These are phyloP conservation scores for Gymnopilus dilepis DNA, from an alignment of 768 basidiomycete genomes.

Conservation along the genomic window DNA sequence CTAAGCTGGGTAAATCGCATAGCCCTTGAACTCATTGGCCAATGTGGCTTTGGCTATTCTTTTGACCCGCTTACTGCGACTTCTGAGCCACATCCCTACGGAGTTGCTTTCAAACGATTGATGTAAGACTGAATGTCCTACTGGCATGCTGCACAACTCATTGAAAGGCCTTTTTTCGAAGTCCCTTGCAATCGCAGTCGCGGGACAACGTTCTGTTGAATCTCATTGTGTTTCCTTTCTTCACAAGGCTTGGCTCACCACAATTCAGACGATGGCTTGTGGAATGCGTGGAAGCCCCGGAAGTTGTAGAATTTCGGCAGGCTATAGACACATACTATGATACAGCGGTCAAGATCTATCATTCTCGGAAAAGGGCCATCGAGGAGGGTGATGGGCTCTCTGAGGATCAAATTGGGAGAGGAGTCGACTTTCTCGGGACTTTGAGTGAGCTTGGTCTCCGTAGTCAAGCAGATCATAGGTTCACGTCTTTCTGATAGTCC, in stretches of 20 bases:
- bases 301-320: conserved; percentile 35
- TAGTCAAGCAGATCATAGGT: neutral
- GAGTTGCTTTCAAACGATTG: conserved; percentile 33
- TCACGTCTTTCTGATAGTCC: conserved; percentile 31
- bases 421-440: conserved; percentile 54
- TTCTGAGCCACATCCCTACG: conserved; percentile 36
- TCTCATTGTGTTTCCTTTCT: conserved; percentile 22
- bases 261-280: conserved; percentile 41
- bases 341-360: conserved; percentile 40
- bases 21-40: conserved; percentile 55
- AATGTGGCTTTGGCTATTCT: conserved; percentile 50
- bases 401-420: conserved; percentile 38
- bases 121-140: conserved; percentile 26
- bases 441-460: conserved; percentile 38
- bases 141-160: neutral
- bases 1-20: conserved; percentile 45
- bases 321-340: conserved; percentile 40
- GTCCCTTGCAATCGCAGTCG: conserved; percentile 20
- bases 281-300: conserved; percentile 35
- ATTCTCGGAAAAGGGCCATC: conserved; percentile 42
- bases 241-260: conserved; percentile 31
- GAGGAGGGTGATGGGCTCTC: conserved; percentile 39
- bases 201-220: conserved; percentile 4
- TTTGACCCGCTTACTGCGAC: conserved; percentile 46
- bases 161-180: conserved; percentile 4